Evolutionary conservation across 139 green algal species (phyloP).

Genomic region (Chlamydomonas schloesseri): DNA sequence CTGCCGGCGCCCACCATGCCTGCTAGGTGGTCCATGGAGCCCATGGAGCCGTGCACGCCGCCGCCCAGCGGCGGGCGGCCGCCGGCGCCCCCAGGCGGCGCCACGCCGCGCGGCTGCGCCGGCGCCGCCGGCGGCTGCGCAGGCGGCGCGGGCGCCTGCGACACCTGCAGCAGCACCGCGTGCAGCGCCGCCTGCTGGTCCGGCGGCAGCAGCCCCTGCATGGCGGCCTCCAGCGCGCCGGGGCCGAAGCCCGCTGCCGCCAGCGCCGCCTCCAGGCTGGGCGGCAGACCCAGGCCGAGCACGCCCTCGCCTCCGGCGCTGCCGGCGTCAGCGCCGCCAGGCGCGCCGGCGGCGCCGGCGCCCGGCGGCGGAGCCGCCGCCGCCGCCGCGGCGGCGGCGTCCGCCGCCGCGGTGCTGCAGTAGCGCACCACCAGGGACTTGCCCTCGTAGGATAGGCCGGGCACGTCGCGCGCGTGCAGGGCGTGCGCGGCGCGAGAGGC

Average conservation of each 20-base stretch:
- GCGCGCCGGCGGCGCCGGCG: not conserved
- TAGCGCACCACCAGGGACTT: conserved; percentile 21
- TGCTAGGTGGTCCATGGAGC: too few relatives aligned
- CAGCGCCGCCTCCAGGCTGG: conserved; percentile 3
- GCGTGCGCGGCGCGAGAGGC: conserved; percentile 63
- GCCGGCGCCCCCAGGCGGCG: too few relatives aligned
- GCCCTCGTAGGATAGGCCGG: conserved; percentile 36
- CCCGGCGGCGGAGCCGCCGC: not conserved
- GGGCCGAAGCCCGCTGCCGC: conserved; percentile 20
- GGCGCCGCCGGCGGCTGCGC: not conserved
- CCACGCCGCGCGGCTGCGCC: not conserved
- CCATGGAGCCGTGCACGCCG: not conserved
- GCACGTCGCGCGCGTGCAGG: conserved; percentile 54
- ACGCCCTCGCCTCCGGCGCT: not conserved
- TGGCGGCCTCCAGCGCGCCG: conserved; percentile 4
- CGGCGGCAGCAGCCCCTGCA: conserved; percentile 50
- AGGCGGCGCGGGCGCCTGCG: conserved; percentile 7
- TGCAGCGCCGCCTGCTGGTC: conserved; percentile 65
- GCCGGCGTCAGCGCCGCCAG: not conserved
- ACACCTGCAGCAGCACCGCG: conserved; percentile 44
- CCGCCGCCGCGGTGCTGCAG: not conserved
- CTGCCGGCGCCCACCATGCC: not conserved
- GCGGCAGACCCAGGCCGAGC: not conserved
- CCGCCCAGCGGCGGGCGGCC: not conserved
- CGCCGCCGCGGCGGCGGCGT: not conserved